Percentiles rank a stretch among this genome's conserved stretches.
These are phyloP conservation scores for Cladophialophora carrionii DNA, from an alignment of 2,329 filamentous ascomycete species.

Conservation along the genomic window DNA sequence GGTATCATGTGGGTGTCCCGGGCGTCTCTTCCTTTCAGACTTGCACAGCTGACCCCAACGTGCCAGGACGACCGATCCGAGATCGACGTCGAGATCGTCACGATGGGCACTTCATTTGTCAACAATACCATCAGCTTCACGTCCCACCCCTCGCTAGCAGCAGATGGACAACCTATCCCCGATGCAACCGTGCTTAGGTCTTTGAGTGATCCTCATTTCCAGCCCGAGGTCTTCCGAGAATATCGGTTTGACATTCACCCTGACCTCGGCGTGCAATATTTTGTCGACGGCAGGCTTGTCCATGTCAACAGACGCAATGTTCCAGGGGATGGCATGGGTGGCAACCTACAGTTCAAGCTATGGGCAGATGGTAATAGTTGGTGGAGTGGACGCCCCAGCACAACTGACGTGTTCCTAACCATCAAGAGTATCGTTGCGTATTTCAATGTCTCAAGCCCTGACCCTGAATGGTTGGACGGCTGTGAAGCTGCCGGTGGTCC, in stretches of 20 bases:
- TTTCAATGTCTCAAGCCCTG: slow-evolving; percentile 38
- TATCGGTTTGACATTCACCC: slow-evolving; percentile 41
- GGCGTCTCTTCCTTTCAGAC: not conserved
- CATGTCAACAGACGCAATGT: slow-evolving; percentile 34
- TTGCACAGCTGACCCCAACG: not conserved
- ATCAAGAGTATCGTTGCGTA: slow-evolving; percentile 39
- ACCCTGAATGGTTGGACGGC: slow-evolving; percentile 17
- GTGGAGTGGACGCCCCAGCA: slow-evolving; percentile 41
- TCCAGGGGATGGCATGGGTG: slow-evolving; percentile 31
- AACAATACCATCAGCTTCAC: slow-evolving; percentile 41
- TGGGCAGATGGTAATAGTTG: slow-evolving; percentile 41
- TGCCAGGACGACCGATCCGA: slow-evolving; percentile 40
- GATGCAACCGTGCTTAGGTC: slow-evolving; percentile 39
- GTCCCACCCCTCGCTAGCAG: slow-evolving; percentile 38
- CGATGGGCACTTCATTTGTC: slow-evolving; percentile 37
- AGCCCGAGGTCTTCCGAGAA: slow-evolving; percentile 32
- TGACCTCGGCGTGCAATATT: slow-evolving; percentile 36
- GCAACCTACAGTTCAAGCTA: slow-evolving; percentile 40
- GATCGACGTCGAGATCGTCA: slow-evolving; percentile 41
- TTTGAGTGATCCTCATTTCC: slow-evolving; percentile 24
- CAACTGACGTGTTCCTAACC: slow-evolving; percentile 38
- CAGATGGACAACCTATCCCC: slow-evolving; percentile 33
- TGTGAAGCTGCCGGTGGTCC: slow-evolving; percentile 38
- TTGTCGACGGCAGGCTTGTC: slow-evolving; percentile 38
- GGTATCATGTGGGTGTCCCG: slow-evolving; percentile 40